Percentiles rank a stretch among this genome's conserved stretches.
These are phyloP conservation scores for Silene conica DNA, from an alignment of 148 eudicot species.

Conservation along the genomic window DNA sequence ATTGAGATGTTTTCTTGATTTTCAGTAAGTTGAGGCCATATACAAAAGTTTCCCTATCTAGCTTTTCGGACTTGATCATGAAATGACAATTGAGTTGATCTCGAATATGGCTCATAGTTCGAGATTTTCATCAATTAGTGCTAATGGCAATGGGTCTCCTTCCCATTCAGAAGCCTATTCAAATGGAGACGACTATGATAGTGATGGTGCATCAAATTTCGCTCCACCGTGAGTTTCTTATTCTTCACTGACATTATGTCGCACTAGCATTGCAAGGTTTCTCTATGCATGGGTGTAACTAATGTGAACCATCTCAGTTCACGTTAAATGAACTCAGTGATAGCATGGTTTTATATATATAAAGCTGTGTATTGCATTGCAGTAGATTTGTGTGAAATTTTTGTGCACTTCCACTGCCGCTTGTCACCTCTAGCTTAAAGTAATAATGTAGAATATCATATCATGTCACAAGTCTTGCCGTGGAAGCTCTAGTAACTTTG, in stretches of 20 bases:
- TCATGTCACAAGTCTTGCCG: background rate
- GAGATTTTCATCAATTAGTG: constrained; percentile 56
- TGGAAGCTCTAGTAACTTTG: background rate
- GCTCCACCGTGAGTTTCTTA: constrained; percentile 78
- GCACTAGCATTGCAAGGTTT: background rate
- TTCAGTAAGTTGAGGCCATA: constrained; percentile 7
- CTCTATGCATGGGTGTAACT: background rate
- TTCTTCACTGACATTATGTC: background rate
- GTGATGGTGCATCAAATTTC: constrained; percentile 78
- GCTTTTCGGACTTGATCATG: constrained; percentile 17
- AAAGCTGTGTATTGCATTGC: background rate
- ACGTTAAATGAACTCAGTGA: background rate
- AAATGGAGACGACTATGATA: constrained; percentile 88
- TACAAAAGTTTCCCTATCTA: constrained; percentile 4
- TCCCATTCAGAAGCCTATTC: constrained; percentile 53
- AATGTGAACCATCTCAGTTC: background rate
- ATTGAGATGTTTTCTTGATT: constrained; percentile 11
- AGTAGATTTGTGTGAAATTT: background rate
- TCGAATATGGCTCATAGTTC: constrained; percentile 60
- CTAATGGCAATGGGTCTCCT: constrained; percentile 69
- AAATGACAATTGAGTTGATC: constrained; percentile 58
- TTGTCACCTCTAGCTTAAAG: background rate
- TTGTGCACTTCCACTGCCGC: background rate
- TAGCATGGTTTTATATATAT: background rate
- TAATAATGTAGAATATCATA: background rate